These are phyloP conservation scores for Croton setiger DNA, from an alignment of 441 rosid species.

Conservation along the genomic window DNA sequence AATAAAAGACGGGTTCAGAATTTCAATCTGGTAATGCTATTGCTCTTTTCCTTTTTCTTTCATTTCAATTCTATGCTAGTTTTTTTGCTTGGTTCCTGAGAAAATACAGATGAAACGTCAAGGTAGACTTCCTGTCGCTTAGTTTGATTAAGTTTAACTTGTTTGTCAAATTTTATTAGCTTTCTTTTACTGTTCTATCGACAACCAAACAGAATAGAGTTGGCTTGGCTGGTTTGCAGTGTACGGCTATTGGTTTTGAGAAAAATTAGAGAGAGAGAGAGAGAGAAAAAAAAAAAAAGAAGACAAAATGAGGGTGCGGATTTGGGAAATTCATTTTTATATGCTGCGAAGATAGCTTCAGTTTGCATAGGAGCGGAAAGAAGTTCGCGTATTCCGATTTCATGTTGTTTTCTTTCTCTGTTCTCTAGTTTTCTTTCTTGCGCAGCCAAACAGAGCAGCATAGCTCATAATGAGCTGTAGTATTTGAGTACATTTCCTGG, in stretches of 20 bases:
- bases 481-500: not conserved
- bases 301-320: not conserved
- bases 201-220: not conserved
- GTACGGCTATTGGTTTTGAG: not conserved
- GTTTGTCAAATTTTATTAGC: not conserved
- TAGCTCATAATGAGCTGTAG: not conserved
- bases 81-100: constrained; percentile 2
- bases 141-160: not conserved
- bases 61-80: not conserved
- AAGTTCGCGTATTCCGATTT: not conserved
- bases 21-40: constrained; percentile 16
- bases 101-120: not conserved
- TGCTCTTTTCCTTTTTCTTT: not conserved
- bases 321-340: no score
- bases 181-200: not conserved
- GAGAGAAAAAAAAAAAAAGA: no score
- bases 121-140: not conserved
- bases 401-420: no score
- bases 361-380: not conserved
- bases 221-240: not conserved
- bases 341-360: not conserved
- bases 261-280: not conserved
- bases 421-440: not conserved
- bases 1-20: not conserved
- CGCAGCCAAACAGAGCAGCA: not conserved